Evolutionary conservation across 164 flowering plant genomes (phyloP).

Genomic region (Cinnamomum micranthum): DNA sequence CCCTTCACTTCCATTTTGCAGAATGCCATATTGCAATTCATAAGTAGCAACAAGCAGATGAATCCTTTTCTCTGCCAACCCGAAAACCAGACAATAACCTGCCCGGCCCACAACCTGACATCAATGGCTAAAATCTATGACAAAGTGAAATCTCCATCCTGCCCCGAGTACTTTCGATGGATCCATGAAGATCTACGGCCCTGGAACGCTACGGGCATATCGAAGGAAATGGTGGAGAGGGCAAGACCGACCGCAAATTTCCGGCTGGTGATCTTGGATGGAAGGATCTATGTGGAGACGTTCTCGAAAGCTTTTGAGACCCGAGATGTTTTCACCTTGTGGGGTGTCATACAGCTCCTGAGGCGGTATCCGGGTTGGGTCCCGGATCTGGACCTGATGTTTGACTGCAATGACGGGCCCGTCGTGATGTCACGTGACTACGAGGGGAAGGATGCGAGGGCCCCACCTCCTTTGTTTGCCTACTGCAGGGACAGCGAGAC

Average conservation of each 20-base stretch:
- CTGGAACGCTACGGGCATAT: constrained; percentile 60
- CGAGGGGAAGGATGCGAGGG: constrained; percentile 2
- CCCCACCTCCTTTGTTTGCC: constrained; percentile 34
- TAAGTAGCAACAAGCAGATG: too few species aligned
- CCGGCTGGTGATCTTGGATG: constrained; percentile 43
- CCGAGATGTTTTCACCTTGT: constrained; percentile 33
- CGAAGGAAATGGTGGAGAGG: constrained; percentile 46
- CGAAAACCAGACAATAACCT: not conserved
- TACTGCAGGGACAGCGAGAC: constrained; percentile 22
- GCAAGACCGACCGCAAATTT: constrained; percentile 54
- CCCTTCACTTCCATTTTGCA: too few species aligned
- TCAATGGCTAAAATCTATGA: not conserved
- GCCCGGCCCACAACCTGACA: not conserved
- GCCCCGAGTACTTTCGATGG: constrained; percentile 80
- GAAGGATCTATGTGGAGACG: constrained; percentile 29
- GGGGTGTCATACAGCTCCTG: constrained; percentile 51
- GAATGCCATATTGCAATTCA: too few species aligned
- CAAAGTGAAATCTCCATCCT: constrained; percentile 11
- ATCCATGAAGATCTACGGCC: constrained; percentile 71
- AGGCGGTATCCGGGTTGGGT: constrained; percentile 33
- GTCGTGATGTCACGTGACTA: not conserved
- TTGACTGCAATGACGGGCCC: constrained; percentile 22
- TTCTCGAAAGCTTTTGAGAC: constrained; percentile 25
- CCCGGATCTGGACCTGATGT: constrained; percentile 44
- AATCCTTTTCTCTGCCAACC: not conserved